A percentile compares a stretch with the other conserved stretches of the same genome.
Conservation (phyloP, 2,329 filamentous ascomycete genomes). For the Sclerotinia subarctica region DNA sequence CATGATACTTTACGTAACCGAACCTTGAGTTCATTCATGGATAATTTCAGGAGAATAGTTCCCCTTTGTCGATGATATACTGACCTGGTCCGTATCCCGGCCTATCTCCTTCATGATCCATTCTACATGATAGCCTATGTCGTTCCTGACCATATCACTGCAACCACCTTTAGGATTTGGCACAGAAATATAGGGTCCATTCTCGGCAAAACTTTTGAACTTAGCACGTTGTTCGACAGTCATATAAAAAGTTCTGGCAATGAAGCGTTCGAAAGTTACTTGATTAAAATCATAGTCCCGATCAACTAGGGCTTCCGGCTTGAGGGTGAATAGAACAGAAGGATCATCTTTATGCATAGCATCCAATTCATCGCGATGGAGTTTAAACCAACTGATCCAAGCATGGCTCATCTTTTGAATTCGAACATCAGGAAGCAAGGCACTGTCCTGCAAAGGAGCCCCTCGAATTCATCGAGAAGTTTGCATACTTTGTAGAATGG, state of each 20-base stretch:
- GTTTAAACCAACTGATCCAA: constrained; percentile 65
- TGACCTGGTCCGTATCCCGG: constrained; percentile 4
- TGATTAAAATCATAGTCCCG: constrained; percentile 71
- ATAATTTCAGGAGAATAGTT: neutral
- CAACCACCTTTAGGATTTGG: neutral
- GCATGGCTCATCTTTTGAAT: constrained; percentile 55
- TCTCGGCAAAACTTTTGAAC: neutral
- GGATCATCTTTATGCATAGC: constrained; percentile 32
- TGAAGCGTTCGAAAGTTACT: constrained; percentile 59
- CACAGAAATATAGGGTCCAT: neutral
- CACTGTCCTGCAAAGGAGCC: constrained; percentile 39
- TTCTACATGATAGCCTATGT: constrained; percentile 12
- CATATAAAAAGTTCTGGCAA: constrained; percentile 48
- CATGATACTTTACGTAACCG: neutral
- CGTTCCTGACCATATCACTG: neutral
- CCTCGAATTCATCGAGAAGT: constrained; percentile 66
- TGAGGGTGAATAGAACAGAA: constrained; percentile 5
- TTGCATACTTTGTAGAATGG: constrained; percentile 70
- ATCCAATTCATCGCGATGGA: constrained; percentile 58
- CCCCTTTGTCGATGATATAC: neutral
- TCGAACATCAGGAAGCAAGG: constrained; percentile 39
- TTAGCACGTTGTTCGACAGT: neutral
- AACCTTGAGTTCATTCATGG: constrained; percentile 5
- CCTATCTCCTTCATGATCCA: constrained; percentile 27
- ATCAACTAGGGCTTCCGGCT: constrained; percentile 61